Percentiles rank a stretch among this genome's conserved stretches.
phyloP scores from a whole-genome alignment of 345 rosid species.

The Camelina hispida region DNA sequence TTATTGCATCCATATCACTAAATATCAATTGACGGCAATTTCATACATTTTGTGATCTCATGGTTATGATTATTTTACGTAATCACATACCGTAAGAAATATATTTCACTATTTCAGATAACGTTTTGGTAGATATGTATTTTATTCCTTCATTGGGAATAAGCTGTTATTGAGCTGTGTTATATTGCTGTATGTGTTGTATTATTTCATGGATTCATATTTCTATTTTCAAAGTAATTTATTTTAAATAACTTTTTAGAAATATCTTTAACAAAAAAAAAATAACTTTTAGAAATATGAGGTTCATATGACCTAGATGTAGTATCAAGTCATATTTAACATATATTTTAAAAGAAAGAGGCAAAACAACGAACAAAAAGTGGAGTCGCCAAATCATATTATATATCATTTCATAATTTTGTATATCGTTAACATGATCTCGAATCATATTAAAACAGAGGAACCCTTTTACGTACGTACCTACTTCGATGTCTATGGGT shows the following conservation, averaged over 20 bases:
- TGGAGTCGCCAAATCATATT: conserved; percentile 11
- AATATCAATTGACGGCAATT: background rate
- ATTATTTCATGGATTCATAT: too few relatives aligned
- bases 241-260: too few relatives aligned
- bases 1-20: conserved; percentile 8
- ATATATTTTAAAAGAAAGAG: background rate
- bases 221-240: too few relatives aligned
- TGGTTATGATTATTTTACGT: conserved; percentile 12
- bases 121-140: background rate
- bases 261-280: too few relatives aligned
- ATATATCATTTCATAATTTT: background rate
- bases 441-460: conserved; percentile 26
- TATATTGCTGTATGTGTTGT: too few relatives aligned
- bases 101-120: background rate
- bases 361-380: conserved; percentile 9
- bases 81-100: background rate
- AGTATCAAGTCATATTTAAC: conserved; percentile 2
- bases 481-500: conserved; percentile 19
- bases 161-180: too few relatives aligned
- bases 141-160: too few relatives aligned
- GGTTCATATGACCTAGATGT: conserved; percentile 10
- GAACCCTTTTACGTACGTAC: conserved; percentile 34
- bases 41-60: background rate
- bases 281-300: background rate
- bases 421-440: conserved; percentile 9